phyloP scores from a whole-genome alignment of 2,329 filamentous ascomycete genomes.

The Monosporascus sp. region DNA sequence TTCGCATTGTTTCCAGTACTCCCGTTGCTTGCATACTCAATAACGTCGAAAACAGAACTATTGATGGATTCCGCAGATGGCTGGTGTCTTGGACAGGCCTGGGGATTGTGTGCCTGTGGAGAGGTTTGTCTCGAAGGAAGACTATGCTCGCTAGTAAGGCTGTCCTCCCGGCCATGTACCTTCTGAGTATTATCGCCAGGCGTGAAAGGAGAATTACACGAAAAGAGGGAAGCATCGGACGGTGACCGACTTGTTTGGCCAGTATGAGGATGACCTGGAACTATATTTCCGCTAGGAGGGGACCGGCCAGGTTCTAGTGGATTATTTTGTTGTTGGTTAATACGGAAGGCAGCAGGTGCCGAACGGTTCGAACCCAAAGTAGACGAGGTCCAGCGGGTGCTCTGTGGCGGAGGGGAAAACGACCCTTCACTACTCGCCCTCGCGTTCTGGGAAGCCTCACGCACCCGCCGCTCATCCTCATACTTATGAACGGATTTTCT shows the following conservation, averaged over 20 bases:
- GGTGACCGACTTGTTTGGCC: slow-evolving; percentile 2
- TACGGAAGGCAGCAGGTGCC: slow-evolving; percentile 2
- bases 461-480: slow-evolving; percentile 19
- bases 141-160: slow-evolving; percentile 9
- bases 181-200: slow-evolving; percentile 14
- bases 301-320: slow-evolving; percentile 14
- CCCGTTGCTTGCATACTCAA: slow-evolving; percentile 20
- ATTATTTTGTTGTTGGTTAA: slow-evolving; percentile 12
- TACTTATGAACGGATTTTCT: slow-evolving; percentile 8
- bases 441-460: slow-evolving; percentile 18
- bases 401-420: slow-evolving; percentile 17
- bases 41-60: slow-evolving; percentile 29
- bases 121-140: slow-evolving; percentile 21
- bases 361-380: slow-evolving; percentile 21
- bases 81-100: slow-evolving; percentile 18
- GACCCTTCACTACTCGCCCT: slow-evolving; percentile 20
- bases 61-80: slow-evolving; percentile 31
- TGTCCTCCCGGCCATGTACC: slow-evolving; percentile 8
- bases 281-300: slow-evolving; percentile 10
- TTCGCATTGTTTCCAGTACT: slow-evolving; percentile 13
- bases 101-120: slow-evolving; percentile 11
- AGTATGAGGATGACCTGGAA: not conserved
- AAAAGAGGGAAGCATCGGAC: slow-evolving; percentile 14
- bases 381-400: slow-evolving; percentile 24
- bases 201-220: slow-evolving; percentile 11